Conservation (phyloP, 352 stramenopile genomes). For the Peronospora destructor region DNA sequence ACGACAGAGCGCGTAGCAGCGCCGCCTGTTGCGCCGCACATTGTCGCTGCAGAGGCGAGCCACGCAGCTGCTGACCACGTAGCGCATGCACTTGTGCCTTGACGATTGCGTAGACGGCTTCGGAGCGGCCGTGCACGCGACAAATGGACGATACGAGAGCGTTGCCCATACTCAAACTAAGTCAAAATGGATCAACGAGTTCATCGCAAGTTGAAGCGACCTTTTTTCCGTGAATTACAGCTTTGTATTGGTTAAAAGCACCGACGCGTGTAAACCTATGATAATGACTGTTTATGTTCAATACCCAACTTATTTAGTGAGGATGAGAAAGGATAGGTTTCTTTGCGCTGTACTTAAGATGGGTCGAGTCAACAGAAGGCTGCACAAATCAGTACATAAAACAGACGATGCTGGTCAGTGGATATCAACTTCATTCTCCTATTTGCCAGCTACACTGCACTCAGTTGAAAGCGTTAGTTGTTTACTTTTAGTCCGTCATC, state of each 20-base stretch:
- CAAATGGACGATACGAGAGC: slow-evolving; percentile 27
- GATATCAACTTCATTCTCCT: too few relatives aligned
- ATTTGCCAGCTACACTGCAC: too few relatives aligned
- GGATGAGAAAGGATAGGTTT: too few relatives aligned
- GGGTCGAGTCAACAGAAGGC: too few relatives aligned
- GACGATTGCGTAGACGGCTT: slow-evolving; percentile 25
- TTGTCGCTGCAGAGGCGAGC: slow-evolving; percentile 19
- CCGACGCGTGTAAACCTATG: too few relatives aligned
- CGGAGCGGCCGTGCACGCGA: slow-evolving; percentile 23
- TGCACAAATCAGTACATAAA: too few relatives aligned
- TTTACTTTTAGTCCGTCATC: too few relatives aligned
- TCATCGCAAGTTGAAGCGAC: slow-evolving; percentile 13
- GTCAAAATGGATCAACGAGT: slow-evolving; percentile 11
- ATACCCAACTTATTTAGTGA: too few relatives aligned
- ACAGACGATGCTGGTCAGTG: too few relatives aligned
- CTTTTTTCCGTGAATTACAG: slow-evolving; percentile 19
- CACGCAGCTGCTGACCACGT: slow-evolving; percentile 7
- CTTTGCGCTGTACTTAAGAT: too few relatives aligned
- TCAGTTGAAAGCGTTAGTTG: too few relatives aligned
- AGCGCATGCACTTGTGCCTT: slow-evolving; percentile 17
- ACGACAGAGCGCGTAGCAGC: slow-evolving; percentile 20
- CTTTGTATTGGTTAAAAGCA: slow-evolving; percentile 2
- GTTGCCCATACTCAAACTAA: slow-evolving; percentile 21
- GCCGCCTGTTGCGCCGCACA: slow-evolving; percentile 28
- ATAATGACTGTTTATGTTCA: too few relatives aligned